phyloP scores from a whole-genome alignment of 2,329 filamentous ascomycete genomes.

The Metarhizium anisopliae region DNA sequence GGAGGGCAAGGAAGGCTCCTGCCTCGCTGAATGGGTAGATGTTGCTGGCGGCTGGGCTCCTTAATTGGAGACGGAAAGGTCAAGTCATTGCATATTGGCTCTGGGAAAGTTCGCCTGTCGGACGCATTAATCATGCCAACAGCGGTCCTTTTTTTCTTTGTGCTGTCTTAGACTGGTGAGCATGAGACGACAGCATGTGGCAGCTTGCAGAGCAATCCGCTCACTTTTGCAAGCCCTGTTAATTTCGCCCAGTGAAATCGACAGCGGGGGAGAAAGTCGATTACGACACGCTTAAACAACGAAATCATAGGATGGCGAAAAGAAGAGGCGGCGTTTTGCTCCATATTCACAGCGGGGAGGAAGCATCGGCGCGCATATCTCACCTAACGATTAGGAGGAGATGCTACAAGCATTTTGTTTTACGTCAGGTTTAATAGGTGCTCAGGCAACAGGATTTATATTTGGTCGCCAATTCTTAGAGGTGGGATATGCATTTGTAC shows the following conservation, averaged over 20 bases:
- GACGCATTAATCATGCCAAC: background rate
- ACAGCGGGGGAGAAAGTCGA: background rate
- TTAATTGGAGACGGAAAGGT: constrained; percentile 13
- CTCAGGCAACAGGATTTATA: constrained; percentile 1
- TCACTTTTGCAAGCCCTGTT: too few relatives aligned
- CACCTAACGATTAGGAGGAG: constrained; percentile 6
- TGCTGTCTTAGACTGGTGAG: background rate
- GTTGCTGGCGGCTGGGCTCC: constrained; percentile 87
- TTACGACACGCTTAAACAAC: constrained; percentile 1
- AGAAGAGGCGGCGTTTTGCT: constrained; percentile 8
- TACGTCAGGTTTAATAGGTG: constrained; percentile 5
- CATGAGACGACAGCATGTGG: background rate
- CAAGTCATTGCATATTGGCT: background rate
- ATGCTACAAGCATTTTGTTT: constrained; percentile 6
- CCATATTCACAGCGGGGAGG: constrained; percentile 6
- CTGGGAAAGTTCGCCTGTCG: background rate
- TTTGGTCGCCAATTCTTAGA: constrained; percentile 9
- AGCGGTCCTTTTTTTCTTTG: background rate
- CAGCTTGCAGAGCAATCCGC: background rate
- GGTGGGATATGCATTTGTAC: constrained; percentile 11
- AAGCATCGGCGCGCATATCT: constrained; percentile 6
- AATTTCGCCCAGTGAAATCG: background rate
- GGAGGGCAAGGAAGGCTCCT: constrained; percentile 94
- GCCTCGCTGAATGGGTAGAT: constrained; percentile 92
- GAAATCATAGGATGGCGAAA: constrained; percentile 4